These are phyloP conservation scores for Coniella vitis DNA, from an alignment of 2,329 filamentous ascomycete genomes.

Conservation along the genomic window DNA sequence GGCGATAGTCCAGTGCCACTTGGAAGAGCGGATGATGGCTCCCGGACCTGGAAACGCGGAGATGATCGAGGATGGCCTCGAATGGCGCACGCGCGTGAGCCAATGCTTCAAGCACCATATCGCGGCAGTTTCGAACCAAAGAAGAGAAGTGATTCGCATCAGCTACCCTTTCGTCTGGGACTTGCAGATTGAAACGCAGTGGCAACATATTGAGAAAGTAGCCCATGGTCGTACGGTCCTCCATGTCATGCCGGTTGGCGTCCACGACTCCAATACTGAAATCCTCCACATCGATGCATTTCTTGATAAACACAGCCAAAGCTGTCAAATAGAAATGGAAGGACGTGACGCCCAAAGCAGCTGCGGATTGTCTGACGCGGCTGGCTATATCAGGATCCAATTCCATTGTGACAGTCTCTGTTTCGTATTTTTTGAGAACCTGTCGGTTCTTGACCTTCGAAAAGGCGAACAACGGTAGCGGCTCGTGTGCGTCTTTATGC, in stretches of 20 bases:
- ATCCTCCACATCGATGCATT: too few species aligned
- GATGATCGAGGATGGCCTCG: conserved; percentile 37
- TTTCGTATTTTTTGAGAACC: conserved; percentile 13
- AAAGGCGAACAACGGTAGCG: conserved; percentile 22
- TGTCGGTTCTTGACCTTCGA: conserved; percentile 17
- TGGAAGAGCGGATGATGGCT: conserved; percentile 43
- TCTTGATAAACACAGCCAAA: too few species aligned
- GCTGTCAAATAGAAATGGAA: conserved; percentile 42
- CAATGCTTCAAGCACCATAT: conserved; percentile 30
- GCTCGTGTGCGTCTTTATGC: conserved; percentile 16
- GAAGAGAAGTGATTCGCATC: too few species aligned
- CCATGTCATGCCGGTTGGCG: conserved; percentile 32
- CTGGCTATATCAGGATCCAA: neutral
- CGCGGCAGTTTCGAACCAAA: conserved; percentile 17
- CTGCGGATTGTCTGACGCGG: conserved; percentile 14
- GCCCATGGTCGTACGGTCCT: conserved; percentile 15
- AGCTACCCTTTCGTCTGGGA: too few species aligned
- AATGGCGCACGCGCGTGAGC: conserved; percentile 40
- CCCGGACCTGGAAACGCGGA: conserved; percentile 33
- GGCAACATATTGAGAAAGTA: neutral
- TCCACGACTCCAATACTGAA: conserved; percentile 34
- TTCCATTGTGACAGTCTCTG: neutral
- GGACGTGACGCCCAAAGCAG: conserved; percentile 9
- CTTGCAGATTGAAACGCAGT: neutral
- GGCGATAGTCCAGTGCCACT: conserved; percentile 28